Conservation (phyloP, 305 asterid species). For the Fraxinus greggii region DNA sequence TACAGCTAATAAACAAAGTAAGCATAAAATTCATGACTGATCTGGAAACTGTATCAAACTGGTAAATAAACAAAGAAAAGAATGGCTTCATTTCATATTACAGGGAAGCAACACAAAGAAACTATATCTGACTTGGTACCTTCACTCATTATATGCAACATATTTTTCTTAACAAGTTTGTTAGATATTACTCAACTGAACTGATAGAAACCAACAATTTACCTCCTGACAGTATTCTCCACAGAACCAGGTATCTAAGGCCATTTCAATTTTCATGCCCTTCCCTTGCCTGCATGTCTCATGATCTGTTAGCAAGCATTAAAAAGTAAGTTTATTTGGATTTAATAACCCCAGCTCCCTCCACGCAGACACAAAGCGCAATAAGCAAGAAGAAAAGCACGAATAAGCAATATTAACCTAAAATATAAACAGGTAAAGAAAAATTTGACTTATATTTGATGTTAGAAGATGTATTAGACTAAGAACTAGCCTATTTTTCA, state of each 20-base stretch:
- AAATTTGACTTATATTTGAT: not conserved
- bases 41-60: too few species aligned
- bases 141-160: not conserved
- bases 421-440: constrained; percentile 6
- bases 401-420: constrained; percentile 13
- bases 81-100: not conserved
- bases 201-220: constrained; percentile 25
- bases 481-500: not conserved
- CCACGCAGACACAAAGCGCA: not conserved
- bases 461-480: not conserved
- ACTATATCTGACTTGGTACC: not conserved
- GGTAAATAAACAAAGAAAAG: too few species aligned
- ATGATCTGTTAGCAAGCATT: constrained; percentile 65
- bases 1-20: too few species aligned
- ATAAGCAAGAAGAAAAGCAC: not conserved
- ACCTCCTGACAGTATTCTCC: constrained; percentile 79
- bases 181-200: not conserved
- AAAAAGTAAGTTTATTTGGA: constrained; percentile 26
- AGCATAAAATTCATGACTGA: too few species aligned
- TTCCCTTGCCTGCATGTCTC: constrained; percentile 55
- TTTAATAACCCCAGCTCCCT: not conserved
- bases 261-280: constrained; percentile 37
- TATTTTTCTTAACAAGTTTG: not conserved
- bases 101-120: constrained; percentile 2
- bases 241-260: constrained; percentile 76